Conservation (phyloP, 1,284 basidiomycete species). For the Salmacisia buchloeana region DNA sequence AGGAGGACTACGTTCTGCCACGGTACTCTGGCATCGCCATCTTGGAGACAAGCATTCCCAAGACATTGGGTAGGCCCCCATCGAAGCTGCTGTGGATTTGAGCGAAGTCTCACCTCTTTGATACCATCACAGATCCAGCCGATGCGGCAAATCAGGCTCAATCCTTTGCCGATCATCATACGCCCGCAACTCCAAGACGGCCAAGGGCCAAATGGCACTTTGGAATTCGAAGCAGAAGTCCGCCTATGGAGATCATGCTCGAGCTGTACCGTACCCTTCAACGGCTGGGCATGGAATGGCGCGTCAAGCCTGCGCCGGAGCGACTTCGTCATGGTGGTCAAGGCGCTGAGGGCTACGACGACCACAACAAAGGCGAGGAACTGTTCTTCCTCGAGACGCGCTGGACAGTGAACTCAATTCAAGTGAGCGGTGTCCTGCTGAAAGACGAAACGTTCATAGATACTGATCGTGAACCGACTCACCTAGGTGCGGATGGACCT, state of each 20-base stretch:
- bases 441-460: background rate
- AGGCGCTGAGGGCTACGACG: background rate
- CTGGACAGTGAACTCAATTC: conserved; percentile 64
- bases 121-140: background rate
- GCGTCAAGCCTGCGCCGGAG: conserved; percentile 47
- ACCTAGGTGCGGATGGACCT: conserved; percentile 72
- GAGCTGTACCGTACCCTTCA: conserved; percentile 94
- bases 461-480: background rate
- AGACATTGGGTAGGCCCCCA: background rate
- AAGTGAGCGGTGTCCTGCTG: conserved; percentile 7
- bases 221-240: conserved; percentile 86
- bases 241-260: conserved; percentile 98
- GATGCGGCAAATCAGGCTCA: background rate
- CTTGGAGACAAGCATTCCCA: conserved; percentile 10
- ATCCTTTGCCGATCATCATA: conserved; percentile 6
- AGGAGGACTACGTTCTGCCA: conserved; percentile 1
- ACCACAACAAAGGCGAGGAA: conserved; percentile 52
- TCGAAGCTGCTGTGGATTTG: no score
- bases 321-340: conserved; percentile 9
- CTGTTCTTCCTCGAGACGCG: conserved; percentile 94
- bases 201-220: conserved; percentile 77
- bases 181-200: conserved; percentile 3
- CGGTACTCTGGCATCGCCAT: conserved; percentile 9
- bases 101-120: background rate
- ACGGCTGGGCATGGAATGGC: conserved; percentile 94